Evolutionary conservation across 1,284 basidiomycete species (phyloP).

Genomic region (Ceratobasidium papillatum): DNA sequence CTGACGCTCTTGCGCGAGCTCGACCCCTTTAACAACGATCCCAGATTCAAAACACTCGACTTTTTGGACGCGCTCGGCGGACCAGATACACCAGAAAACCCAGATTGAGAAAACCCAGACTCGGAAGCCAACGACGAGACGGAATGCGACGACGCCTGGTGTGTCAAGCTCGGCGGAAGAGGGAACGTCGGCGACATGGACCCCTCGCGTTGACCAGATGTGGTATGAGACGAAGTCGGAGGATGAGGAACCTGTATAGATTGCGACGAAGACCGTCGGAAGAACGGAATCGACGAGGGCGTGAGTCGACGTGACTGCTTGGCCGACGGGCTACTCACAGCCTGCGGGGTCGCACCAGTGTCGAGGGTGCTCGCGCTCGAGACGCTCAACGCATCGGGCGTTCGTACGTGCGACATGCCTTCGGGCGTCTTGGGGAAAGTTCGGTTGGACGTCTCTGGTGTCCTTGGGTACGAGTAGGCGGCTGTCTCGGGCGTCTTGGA

Average conservation of each 20-base stretch:
- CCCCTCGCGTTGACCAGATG: slow-evolving; percentile 23
- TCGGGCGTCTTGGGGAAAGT: slow-evolving; percentile 31
- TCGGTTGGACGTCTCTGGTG: slow-evolving; percentile 2
- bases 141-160: slow-evolving; percentile 53
- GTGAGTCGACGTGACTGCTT: slow-evolving; percentile 67
- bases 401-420: slow-evolving; percentile 6
- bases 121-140: slow-evolving; percentile 62
- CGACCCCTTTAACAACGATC: slow-evolving; percentile 82
- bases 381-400: slow-evolving; percentile 62
- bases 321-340: slow-evolving; percentile 44
- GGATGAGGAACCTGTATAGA: slow-evolving; percentile 67
- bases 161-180: slow-evolving; percentile 52
- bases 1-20: slow-evolving; percentile 80
- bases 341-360: slow-evolving; percentile 34
- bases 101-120: slow-evolving; percentile 61
- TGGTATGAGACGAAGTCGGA: not conserved
- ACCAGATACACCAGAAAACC: slow-evolving; percentile 57
- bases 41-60: slow-evolving; percentile 77
- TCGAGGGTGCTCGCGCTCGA: slow-evolving; percentile 72
- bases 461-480: slow-evolving; percentile 22
- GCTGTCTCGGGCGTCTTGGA: slow-evolving; percentile 30
- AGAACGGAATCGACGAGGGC: slow-evolving; percentile 95
- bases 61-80: slow-evolving; percentile 66
- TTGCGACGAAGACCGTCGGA: slow-evolving; percentile 90
- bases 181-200: slow-evolving; percentile 64